These are phyloP conservation scores for Penicillium sp. DNA, from an alignment of 2,329 filamentous ascomycete genomes.

Conservation along the genomic window DNA sequence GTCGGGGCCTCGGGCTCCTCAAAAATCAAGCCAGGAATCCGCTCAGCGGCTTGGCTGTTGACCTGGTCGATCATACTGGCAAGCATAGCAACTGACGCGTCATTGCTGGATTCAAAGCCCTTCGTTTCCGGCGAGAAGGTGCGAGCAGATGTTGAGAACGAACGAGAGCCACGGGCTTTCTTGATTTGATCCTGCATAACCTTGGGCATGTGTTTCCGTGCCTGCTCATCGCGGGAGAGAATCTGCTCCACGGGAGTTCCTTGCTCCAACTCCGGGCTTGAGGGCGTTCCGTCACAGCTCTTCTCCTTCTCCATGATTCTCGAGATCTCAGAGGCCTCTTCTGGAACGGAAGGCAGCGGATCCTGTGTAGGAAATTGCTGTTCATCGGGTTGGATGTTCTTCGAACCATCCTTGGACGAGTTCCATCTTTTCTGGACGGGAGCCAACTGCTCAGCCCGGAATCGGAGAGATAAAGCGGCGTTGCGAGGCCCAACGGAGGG, in stretches of 20 bases:
- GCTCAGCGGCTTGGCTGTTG: slow-evolving; percentile 33
- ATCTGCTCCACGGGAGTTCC: slow-evolving; percentile 66
- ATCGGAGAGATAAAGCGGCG: slow-evolving; percentile 24
- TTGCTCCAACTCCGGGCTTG: slow-evolving; percentile 60
- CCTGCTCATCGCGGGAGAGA: slow-evolving; percentile 62
- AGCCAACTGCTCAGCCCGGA: slow-evolving; percentile 15
- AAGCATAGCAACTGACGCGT: slow-evolving; percentile 35
- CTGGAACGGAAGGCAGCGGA: slow-evolving; percentile 59
- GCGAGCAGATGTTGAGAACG: slow-evolving; percentile 59
- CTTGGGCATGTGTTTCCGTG: slow-evolving; percentile 63
- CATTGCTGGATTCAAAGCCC: slow-evolving; percentile 18
- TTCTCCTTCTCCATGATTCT: slow-evolving; percentile 54
- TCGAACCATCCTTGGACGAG: slow-evolving; percentile 33
- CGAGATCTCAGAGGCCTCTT: slow-evolving; percentile 63
- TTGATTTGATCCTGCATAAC: slow-evolving; percentile 64
- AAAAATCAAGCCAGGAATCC: slow-evolving; percentile 70
- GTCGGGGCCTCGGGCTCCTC: slow-evolving; percentile 69
- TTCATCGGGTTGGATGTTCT: slow-evolving; percentile 27
- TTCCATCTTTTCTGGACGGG: slow-evolving; percentile 33
- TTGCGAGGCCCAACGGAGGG: slow-evolving; percentile 21
- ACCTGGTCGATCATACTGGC: slow-evolving; percentile 39
- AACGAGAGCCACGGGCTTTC: slow-evolving; percentile 47
- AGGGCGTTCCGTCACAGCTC: slow-evolving; percentile 43
- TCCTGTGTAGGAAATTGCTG: slow-evolving; percentile 52
- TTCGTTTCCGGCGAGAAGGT: slow-evolving; percentile 35